Base-by-base conservation (phyloP, 768 basidiomycete genomes). In the Leccinum rimulosum region DNA sequence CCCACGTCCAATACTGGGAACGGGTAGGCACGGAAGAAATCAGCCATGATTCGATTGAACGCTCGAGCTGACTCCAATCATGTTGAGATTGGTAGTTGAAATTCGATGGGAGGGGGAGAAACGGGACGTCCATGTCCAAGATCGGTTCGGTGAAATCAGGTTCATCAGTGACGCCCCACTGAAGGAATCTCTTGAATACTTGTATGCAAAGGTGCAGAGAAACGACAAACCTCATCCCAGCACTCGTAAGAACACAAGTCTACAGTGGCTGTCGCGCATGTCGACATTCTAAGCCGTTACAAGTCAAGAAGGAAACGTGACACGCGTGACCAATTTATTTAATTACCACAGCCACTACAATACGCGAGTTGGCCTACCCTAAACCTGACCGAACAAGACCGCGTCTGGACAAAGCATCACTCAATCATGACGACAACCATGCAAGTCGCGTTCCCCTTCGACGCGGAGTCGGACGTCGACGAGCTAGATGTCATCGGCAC, bases 321-420 rank as follows among this genome's bases (percentile, higher is more conserved):
- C 45, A 19, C 43, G 22, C 12, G 47, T 48, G 25, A 48, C 47
- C 25, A 25, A 25, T 3, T 25, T 14, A 45, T 6, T 56, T n/a
- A 56, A 59, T 45, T 45, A 45, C 43, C 61, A 63, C 56, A 60
- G 64, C 64, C 61, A 63, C 57, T 1, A 7, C 48, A 17, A 60
- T 36, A 65, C 69, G 70, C 69, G 69, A 56, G n/a, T 52, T 71
- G 25, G 50, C 70, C 65, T 54, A 58, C 69, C 69, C 69, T 71
- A 57, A 69, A 63, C 28, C 2, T 27, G 49, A 4, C n/a, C 4
- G 17, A 31, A 31, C 25, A 28, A 27, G 31, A 27, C 28, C 52
- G 58, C 52, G 57, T 43, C 35, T 45, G 5, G 51, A n/a, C 8
- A 28, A 45, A 10, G 11, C 11, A 45, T 30, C 7, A 17, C 40